Base-by-base conservation (phyloP, 2,329 filamentous ascomycete genomes). In the Grosmannia clavigera region DNA sequence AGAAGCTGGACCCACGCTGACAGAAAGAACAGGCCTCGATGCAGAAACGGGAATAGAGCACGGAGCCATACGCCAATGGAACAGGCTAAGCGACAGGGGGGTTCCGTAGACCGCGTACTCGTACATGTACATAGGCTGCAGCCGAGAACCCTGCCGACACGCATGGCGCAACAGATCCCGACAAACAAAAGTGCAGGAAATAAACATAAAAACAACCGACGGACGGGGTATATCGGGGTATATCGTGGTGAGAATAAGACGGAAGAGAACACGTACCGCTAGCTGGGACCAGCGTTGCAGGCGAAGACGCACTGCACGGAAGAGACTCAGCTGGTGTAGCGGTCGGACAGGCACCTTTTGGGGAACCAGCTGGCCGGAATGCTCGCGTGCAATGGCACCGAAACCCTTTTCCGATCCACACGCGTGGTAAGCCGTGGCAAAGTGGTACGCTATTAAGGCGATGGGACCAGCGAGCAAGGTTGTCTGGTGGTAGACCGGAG, bases 1-100 rank as follows among this genome's bases (percentile, higher is more conserved):
- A 62, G 51, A 57, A 57, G 58, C 60, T 60, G 61, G 55, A 62
- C 65, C 64, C 64, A 63, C 61, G 64, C 60, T 61, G 63, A 63
- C 60, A 60, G 58, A 35, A 46, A n/a, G 10, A 29, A 25, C 31
- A 25, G 38, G 58, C n/a, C 51, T 12, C 27, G 57, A 25, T 48
- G 59, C 35, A 48, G 27, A 38, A 25, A 33, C 33, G 54, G 25
- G 40, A n/a, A 57, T 48, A 40, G 43, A 16, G 43, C 22, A 38
- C 38, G 25, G 27, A 50, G 48, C 33, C 22, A 43, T 31, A 40
- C 51, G 27, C 57, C 57, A 40, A 59, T 59, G 57, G 50, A 59
- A 59, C 46, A 48, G 27, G 25, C 40, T 40, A 40, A 11, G 57
- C 16, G 22, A 22, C 22, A 50, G 52, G 57, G 57, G 46, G 31